These are phyloP conservation scores for Phytopythium sindhum DNA, from an alignment of 352 stramenopile genomes.

Conservation along the genomic window DNA sequence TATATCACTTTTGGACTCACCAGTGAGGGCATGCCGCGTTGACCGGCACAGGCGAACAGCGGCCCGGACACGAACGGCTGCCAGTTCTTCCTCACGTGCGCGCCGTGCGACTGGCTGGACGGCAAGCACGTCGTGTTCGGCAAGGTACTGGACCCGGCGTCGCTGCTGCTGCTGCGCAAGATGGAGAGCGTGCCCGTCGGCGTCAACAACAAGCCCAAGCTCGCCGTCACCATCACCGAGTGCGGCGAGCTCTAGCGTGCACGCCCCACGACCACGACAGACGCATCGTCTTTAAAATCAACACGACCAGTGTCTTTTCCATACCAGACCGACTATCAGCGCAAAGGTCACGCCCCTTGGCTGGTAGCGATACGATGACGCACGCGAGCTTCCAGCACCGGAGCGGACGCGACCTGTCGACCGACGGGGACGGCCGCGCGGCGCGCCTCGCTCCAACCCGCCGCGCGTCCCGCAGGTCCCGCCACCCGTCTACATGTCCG, in stretches of 20 bases:
- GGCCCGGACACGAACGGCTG: conserved; percentile 92
- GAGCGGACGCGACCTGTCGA: neutral
- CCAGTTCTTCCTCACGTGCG: conserved; percentile 96
- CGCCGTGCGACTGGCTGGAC: conserved; percentile 93
- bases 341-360: conserved; percentile 1
- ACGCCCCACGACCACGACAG: too few species aligned
- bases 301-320: neutral
- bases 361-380: neutral
- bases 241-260: conserved; percentile 82
- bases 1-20: neutral
- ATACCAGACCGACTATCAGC: neutral
- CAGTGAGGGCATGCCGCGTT: neutral
- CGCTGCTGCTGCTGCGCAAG: conserved; percentile 86
- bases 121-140: conserved; percentile 97
- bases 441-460: too few species aligned
- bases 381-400: neutral
- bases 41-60: conserved; percentile 83
- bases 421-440: neutral
- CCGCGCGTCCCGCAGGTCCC: neutral
- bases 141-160: conserved; percentile 85
- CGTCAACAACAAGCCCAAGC: conserved; percentile 83
- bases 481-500: neutral
- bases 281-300: neutral
- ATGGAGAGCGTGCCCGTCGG: conserved; percentile 90
- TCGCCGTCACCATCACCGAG: conserved; percentile 84